Conservation (phyloP, 1,139 yeast genomes). For the Hyphopichia pseudoburtonii region DNA sequence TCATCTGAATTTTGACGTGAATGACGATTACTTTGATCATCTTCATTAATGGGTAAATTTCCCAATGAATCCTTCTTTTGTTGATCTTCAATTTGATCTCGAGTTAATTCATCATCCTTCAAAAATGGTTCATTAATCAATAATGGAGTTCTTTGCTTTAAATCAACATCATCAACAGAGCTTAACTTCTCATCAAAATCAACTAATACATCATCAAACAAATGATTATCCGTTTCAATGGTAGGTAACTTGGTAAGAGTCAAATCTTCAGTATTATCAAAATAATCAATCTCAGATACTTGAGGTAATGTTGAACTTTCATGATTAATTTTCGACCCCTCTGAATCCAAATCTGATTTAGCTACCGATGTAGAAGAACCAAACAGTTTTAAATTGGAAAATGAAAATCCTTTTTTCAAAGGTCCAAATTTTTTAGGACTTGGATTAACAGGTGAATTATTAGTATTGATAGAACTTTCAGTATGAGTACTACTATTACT, state of each 20-base stretch:
- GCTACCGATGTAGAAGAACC: neutral
- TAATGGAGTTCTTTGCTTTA: conserved; percentile 7
- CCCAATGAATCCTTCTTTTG: conserved; percentile 29
- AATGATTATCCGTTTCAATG: conserved; percentile 30
- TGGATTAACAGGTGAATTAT: neutral
- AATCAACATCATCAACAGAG: conserved; percentile 11
- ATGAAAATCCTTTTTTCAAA: conserved; percentile 15
- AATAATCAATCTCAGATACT: neutral
- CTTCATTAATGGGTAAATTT: conserved; percentile 4
- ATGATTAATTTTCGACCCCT: neutral
- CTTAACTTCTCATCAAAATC: conserved; percentile 28
- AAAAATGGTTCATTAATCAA: conserved; percentile 34
- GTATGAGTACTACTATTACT: too few relatives aligned
- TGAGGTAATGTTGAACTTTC: neutral
- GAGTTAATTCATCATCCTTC: conserved; percentile 45
- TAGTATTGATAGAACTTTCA: neutral
- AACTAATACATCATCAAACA: conserved; percentile 36
- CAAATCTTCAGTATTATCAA: conserved; percentile 8
- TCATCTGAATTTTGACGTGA: conserved; percentile 17
- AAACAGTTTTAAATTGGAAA: conserved; percentile 12
- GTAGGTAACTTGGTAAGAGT: conserved; percentile 27
- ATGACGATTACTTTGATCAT: conserved; percentile 1
- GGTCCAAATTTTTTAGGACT: conserved; percentile 4
- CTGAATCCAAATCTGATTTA: neutral
- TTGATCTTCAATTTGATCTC: conserved; percentile 44